These are phyloP conservation scores for Alternaria consortialis DNA, from an alignment of 2,329 filamentous ascomycete species.

Conservation along the genomic window DNA sequence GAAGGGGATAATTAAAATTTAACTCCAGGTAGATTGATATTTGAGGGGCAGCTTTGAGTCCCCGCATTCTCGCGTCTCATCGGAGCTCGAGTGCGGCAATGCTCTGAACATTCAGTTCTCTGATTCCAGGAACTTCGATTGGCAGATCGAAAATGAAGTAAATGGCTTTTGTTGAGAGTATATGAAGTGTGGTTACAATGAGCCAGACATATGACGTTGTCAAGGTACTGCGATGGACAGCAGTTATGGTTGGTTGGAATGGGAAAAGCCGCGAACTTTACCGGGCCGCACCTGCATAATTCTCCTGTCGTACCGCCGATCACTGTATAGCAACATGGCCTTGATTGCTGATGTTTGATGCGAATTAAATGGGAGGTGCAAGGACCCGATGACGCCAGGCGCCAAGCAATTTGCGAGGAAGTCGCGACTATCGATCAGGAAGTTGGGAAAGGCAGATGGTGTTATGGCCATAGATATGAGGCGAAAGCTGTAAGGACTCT, in stretches of 20 bases:
- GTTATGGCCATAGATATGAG: not conserved
- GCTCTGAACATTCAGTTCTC: not conserved
- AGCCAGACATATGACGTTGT: not conserved
- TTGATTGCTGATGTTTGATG: slow-evolving; percentile 1
- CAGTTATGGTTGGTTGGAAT: not conserved
- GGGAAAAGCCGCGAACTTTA: slow-evolving; percentile 9
- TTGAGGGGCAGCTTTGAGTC: not conserved
- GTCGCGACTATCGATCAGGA: not conserved
- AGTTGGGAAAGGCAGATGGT: not conserved
- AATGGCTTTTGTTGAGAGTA: slow-evolving; percentile 1
- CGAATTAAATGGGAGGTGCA: not conserved
- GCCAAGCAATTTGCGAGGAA: not conserved
- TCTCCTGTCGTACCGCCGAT: not conserved
- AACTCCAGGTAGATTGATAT: not conserved
- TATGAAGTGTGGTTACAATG: not conserved
- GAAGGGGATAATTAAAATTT: not conserved
- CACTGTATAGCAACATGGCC: not conserved
- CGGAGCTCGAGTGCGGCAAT: not conserved
- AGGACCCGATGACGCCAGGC: not conserved
- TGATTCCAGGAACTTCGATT: not conserved
- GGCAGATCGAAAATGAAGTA: not conserved
- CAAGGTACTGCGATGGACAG: not conserved
- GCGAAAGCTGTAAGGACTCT: not conserved
- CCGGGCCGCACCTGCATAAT: slow-evolving; percentile 8
- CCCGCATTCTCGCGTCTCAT: not conserved